Percentiles rank a stretch among this genome's conserved stretches.
phyloP scores from a whole-genome alignment of 2,329 filamentous ascomycete genomes.

The Chaetomium strumarium region DNA sequence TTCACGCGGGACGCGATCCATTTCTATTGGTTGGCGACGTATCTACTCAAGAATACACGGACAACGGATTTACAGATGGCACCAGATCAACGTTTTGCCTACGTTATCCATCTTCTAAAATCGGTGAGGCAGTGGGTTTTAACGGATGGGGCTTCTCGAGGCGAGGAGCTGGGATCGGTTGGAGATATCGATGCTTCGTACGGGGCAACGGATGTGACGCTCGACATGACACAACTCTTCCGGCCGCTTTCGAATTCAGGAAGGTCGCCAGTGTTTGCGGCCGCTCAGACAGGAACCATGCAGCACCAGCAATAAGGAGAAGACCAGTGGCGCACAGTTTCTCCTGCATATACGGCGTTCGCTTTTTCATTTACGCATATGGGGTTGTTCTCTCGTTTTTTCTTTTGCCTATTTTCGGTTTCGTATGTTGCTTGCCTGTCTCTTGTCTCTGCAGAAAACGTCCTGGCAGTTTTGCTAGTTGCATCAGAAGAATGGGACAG shows the following conservation, averaged over 20 bases:
- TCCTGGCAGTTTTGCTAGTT: slow-evolving; percentile 29
- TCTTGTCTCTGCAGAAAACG: slow-evolving; percentile 18
- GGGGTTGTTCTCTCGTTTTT: slow-evolving; percentile 25
- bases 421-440: slow-evolving; percentile 23
- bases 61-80: slow-evolving; percentile 47
- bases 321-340: slow-evolving; percentile 15
- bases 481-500: slow-evolving; percentile 35
- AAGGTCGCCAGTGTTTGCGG: slow-evolving; percentile 37
- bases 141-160: slow-evolving; percentile 57
- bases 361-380: slow-evolving; percentile 21
- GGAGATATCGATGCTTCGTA: slow-evolving; percentile 63
- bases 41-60: slow-evolving; percentile 55
- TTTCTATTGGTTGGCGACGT: slow-evolving; percentile 66
- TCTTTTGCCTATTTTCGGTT: slow-evolving; percentile 26
- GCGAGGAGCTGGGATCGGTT: slow-evolving; percentile 62
- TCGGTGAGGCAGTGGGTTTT: slow-evolving; percentile 55
- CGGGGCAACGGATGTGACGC: slow-evolving; percentile 55
- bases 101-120: slow-evolving; percentile 56
- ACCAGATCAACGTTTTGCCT: slow-evolving; percentile 54
- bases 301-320: slow-evolving; percentile 22
- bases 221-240: slow-evolving; percentile 68
- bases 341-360: slow-evolving; percentile 26
- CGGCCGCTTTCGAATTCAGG: slow-evolving; percentile 48
- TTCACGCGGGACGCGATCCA: slow-evolving; percentile 68
- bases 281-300: slow-evolving; percentile 38